phyloP scores from a whole-genome alignment of 176 grass and related monocot genomes.

The Guadua angustifolia region DNA sequence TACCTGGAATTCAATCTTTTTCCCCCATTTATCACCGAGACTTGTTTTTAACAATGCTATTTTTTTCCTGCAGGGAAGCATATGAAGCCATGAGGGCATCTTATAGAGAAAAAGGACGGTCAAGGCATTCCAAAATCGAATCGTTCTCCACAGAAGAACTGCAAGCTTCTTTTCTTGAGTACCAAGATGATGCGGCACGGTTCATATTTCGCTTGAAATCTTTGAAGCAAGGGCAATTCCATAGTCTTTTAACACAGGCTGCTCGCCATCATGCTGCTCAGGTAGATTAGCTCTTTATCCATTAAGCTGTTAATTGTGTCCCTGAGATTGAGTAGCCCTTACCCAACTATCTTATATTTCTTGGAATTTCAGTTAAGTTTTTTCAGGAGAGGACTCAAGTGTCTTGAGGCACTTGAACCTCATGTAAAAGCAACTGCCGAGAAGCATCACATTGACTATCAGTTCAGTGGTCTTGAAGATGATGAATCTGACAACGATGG shows the following conservation, averaged over 20 bases:
- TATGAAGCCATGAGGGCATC: slow-evolving; percentile 74
- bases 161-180: slow-evolving; percentile 60
- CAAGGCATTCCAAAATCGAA: slow-evolving; percentile 58
- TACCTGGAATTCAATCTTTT: slow-evolving; percentile 5
- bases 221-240: slow-evolving; percentile 88
- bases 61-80: slow-evolving; percentile 55
- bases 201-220: slow-evolving; percentile 93
- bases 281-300: slow-evolving; percentile 47
- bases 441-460: slow-evolving; percentile 79
- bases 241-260: slow-evolving; percentile 86
- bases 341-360: slow-evolving; percentile 31
- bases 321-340: slow-evolving; percentile 23
- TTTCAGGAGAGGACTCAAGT: slow-evolving; percentile 82
- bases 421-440: slow-evolving; percentile 75
- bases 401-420: slow-evolving; percentile 81
- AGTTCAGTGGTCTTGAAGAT: slow-evolving; percentile 74
- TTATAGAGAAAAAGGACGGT: slow-evolving; percentile 67
- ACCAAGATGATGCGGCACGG: slow-evolving; percentile 73
- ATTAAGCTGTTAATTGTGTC: slow-evolving; percentile 26
- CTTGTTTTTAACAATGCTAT: background rate
- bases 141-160: slow-evolving; percentile 64
- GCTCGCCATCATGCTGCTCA: slow-evolving; percentile 91
- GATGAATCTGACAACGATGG: slow-evolving; percentile 58
- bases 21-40: slow-evolving; percentile 1
- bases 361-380: slow-evolving; percentile 69